Evolutionary conservation across 2,329 filamentous ascomycete species (phyloP), one percentile per base, ranked within the genome.

Genomic region (Ophiostoma fasciatum): DNA sequence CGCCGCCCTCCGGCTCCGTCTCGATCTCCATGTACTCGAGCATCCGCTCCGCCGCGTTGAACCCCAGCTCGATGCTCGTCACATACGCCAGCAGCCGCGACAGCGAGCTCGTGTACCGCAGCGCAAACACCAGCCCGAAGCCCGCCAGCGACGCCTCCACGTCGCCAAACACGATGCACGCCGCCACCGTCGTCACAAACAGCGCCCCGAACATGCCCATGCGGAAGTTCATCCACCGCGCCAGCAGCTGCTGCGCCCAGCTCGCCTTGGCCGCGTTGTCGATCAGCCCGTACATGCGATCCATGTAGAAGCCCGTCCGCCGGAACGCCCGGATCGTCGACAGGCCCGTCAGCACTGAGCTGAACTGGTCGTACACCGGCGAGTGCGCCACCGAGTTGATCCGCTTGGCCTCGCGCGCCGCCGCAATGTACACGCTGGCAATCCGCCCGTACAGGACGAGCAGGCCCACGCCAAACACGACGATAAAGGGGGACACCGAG

Each of bases 21-120:
- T 51, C 49, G 32, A 62, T 50, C 20, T 58, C 51, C 2, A 54
- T 49, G 46, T 62, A 63, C 42, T 63, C 60, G n/a, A 61, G 37
- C 7, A 62, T 54, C n/a, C 60, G 49, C 44, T 63, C 60, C 11
- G 54, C 53, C 5, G 57, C 52, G 36, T 62, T 62, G 54, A 62
- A 61, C 8, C 50, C 53, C 22, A 60, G 47, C 47, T 63, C 60
- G 6, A 60, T 48, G 15, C 51, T 53, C 0, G 56, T 53, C 44
- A 56, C 50, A 28, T 52, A 50, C 26, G 53, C 49, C 4, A 62
- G 49, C 13, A 58, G 46, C n/a, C 47, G 46, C 1, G 50, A 52
- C 33, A 61, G 36, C 2, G 51, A 49, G 17, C 47, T 49, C 6
- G 54, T 55, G 40, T 59, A 59, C 9, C 51, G 46, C 26, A 62